Conservation (phyloP, 768 basidiomycete species). For the Naganishia randhawae region DNA sequence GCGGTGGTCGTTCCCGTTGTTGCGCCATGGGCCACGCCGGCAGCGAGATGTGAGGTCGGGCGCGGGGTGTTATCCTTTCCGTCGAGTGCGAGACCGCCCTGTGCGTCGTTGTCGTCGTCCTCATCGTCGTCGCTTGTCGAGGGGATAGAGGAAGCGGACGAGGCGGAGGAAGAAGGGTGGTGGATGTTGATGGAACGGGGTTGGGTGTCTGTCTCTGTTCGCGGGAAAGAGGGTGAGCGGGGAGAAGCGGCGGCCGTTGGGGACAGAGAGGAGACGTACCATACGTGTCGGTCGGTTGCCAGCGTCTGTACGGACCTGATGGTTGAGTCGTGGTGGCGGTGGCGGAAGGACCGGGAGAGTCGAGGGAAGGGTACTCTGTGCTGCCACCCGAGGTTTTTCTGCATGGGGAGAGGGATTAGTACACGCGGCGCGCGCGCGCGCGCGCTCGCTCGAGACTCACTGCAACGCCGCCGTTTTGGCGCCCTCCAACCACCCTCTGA, state of each 20-base stretch:
- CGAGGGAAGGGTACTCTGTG: not conserved
- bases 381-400: not conserved
- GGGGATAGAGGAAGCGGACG: conserved; percentile 24
- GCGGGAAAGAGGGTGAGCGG: not conserved
- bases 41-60: not conserved
- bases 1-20: not conserved
- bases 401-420: not conserved
- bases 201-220: not conserved
- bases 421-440: not conserved
- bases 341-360: not conserved
- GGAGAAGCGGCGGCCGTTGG: not conserved
- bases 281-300: conserved; percentile 46
- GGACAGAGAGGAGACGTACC: conserved; percentile 34
- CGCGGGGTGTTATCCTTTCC: conserved; percentile 8
- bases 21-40: not conserved
- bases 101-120: conserved; percentile 11
- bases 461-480: not conserved
- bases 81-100: not conserved
- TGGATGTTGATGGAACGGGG: conserved; percentile 19
- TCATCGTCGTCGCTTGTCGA: conserved; percentile 22
- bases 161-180: conserved; percentile 25
- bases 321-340: not conserved
- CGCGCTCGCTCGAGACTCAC: not conserved
- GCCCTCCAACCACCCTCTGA: conserved; percentile 24
- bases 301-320: conserved; percentile 27